These are phyloP conservation scores for Exutisphaerella laricina DNA, from an alignment of 2,329 filamentous ascomycete genomes.

Conservation along the genomic window DNA sequence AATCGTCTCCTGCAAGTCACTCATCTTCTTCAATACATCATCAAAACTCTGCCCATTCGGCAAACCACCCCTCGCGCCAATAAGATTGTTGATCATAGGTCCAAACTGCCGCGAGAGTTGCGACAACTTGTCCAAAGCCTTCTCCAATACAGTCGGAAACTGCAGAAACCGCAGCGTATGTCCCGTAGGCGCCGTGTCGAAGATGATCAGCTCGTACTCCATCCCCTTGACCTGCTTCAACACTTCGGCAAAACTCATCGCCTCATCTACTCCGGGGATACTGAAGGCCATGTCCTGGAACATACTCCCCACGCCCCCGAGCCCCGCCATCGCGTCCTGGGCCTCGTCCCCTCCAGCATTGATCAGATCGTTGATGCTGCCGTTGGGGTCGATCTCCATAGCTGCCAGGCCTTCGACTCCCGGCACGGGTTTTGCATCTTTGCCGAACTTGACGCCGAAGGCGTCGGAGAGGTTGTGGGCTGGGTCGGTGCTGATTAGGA, in stretches of 20 bases:
- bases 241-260: constrained; percentile 99
- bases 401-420: constrained; percentile 91
- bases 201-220: constrained; percentile 98
- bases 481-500: constrained; percentile 97
- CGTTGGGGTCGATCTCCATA: constrained; percentile 99
- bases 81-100: constrained; percentile 87
- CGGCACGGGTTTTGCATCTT: constrained; percentile 87
- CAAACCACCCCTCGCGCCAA: constrained; percentile 69
- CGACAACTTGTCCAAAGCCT: constrained; percentile 94
- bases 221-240: constrained; percentile 99
- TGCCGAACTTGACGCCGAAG: constrained; percentile 98
- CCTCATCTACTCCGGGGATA: constrained; percentile 97
- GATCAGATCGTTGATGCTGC: constrained; percentile 91
- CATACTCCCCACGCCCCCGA: constrained; percentile 77
- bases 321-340: constrained; percentile 63
- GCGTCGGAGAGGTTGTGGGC: constrained; percentile 97
- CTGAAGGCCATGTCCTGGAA: constrained; percentile 98
- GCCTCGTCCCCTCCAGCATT: constrained; percentile 68
- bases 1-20: constrained; percentile 87
- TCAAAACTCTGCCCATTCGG: constrained; percentile 90
- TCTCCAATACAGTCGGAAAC: constrained; percentile 96
- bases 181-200: constrained; percentile 95
- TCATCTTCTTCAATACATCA: constrained; percentile 92
- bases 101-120: constrained; percentile 93
- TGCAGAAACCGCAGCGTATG: constrained; percentile 98